Conservation (phyloP, 768 basidiomycete genomes). For the Ramaria sp. region DNA sequence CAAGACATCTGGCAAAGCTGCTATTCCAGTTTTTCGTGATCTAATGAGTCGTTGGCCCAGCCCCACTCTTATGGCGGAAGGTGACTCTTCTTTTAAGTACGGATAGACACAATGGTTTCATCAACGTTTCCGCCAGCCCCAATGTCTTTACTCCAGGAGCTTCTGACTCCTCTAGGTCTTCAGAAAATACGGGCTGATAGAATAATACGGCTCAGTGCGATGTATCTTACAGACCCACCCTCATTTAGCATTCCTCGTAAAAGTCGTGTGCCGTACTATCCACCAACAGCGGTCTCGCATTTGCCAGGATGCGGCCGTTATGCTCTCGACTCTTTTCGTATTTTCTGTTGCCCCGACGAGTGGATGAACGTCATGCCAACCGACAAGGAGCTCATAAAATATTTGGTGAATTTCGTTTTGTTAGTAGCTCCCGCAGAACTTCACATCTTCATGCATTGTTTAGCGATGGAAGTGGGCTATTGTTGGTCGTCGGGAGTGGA, state of each 20-base stretch:
- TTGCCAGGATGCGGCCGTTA: constrained; percentile 59
- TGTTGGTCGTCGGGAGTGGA: constrained; percentile 40
- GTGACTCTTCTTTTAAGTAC: constrained; percentile 23
- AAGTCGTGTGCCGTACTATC: constrained; percentile 28
- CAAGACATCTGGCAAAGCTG: constrained; percentile 51
- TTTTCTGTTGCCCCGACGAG: constrained; percentile 37
- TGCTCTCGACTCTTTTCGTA: constrained; percentile 66
- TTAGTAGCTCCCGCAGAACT: neutral
- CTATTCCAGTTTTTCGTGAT: constrained; percentile 54
- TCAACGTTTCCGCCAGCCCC: constrained; percentile 24
- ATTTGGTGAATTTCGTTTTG: constrained; percentile 37
- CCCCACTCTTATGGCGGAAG: constrained; percentile 40
- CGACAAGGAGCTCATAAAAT: constrained; percentile 62
- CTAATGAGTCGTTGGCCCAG: constrained; percentile 49
- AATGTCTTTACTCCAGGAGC: constrained; percentile 29
- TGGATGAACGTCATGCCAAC: constrained; percentile 30
- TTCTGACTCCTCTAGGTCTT: constrained; percentile 47
- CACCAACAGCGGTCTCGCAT: constrained; percentile 40
- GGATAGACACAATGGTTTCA: neutral
- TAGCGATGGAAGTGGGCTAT: constrained; percentile 71
- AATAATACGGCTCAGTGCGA: constrained; percentile 40
- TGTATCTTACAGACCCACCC: constrained; percentile 38
- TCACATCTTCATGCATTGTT: neutral
- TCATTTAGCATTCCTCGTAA: constrained; percentile 21
- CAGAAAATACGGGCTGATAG: constrained; percentile 45